Conservation (phyloP, 2,329 filamentous ascomycete genomes). For the Cladosporium sphaerospermum region DNA sequence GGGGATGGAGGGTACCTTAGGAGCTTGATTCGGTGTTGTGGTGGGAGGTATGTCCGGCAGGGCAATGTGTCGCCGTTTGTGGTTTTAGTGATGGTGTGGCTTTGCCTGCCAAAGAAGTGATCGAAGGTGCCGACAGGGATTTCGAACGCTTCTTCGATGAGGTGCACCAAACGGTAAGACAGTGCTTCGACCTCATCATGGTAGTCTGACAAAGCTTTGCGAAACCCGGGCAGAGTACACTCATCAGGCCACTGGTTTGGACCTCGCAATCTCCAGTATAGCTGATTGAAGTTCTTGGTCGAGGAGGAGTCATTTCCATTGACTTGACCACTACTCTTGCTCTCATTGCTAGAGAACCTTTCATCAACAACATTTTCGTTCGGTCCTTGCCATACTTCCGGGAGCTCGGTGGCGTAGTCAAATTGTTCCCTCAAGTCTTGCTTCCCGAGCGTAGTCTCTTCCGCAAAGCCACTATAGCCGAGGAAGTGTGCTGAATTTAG, state of each 20-base stretch:
- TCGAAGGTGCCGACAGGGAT: conserved; percentile 45
- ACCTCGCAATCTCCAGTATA: conserved; percentile 37
- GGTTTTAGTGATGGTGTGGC: not conserved
- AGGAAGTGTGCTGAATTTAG: conserved; percentile 55
- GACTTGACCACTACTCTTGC: no score
- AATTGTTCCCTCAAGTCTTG: conserved; percentile 53
- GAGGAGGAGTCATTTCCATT: not conserved
- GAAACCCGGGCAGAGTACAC: conserved; percentile 26
- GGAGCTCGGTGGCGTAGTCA: conserved; percentile 53
- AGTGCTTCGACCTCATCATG: conserved; percentile 46
- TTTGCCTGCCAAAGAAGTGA: conserved; percentile 39
- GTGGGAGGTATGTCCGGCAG: conserved; percentile 19
- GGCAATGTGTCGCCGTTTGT: not conserved
- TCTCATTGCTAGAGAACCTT: conserved; percentile 27
- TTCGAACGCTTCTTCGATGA: conserved; percentile 51
- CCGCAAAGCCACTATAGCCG: conserved; percentile 51
- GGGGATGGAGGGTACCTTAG: conserved; percentile 45
- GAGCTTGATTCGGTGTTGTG: conserved; percentile 55
- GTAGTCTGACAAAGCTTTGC: conserved; percentile 37
- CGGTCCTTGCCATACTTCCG: conserved; percentile 28
- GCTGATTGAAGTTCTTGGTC: conserved; percentile 30
- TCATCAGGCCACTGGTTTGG: conserved; percentile 35
- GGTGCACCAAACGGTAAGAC: conserved; percentile 49
- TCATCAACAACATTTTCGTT: conserved; percentile 35
- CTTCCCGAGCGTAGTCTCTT: conserved; percentile 50